Evolutionary conservation across 78 protist genomes (phyloP).

Genomic region (Pigoraptor vietnamica): DNA sequence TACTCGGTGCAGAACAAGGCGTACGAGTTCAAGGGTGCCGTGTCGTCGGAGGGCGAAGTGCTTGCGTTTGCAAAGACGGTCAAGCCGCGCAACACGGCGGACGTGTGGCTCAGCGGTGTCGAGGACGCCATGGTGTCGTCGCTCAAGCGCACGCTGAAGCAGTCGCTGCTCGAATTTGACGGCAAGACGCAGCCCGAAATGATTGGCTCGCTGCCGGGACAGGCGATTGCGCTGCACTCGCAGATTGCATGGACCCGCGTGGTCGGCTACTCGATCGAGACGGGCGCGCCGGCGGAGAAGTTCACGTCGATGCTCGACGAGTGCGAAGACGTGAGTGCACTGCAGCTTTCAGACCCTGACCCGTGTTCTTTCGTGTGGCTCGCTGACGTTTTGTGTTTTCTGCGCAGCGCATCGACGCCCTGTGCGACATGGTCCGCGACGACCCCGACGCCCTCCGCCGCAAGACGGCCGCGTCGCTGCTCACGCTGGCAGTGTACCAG

Average conservation of each 20-base stretch:
- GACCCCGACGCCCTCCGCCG: slow-evolving; percentile 38
- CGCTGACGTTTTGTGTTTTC: too few relatives aligned
- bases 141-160: background rate
- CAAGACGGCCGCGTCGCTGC: slow-evolving; percentile 49
- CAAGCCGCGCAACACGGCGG: slow-evolving; percentile 23
- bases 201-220: slow-evolving; percentile 30
- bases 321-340: background rate
- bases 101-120: slow-evolving; percentile 30
- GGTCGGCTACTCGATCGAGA: background rate
- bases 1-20: background rate
- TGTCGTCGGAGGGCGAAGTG: slow-evolving; percentile 22
- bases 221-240: slow-evolving; percentile 34
- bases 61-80: background rate
- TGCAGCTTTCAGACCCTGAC: too few relatives aligned
- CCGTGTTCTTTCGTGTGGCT: too few relatives aligned
- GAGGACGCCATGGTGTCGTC: slow-evolving; percentile 44
- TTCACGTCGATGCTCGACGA: background rate
- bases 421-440: slow-evolving; percentile 4
- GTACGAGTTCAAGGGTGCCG: background rate
- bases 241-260: slow-evolving; percentile 53
- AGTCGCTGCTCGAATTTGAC: slow-evolving; percentile 23
- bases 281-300: background rate
- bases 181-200: background rate
- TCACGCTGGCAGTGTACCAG: slow-evolving; percentile 74
- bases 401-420: background rate